phyloP scores from a whole-genome alignment of 371 early-diverging fungal species.

The Rhizopus delemar region DNA sequence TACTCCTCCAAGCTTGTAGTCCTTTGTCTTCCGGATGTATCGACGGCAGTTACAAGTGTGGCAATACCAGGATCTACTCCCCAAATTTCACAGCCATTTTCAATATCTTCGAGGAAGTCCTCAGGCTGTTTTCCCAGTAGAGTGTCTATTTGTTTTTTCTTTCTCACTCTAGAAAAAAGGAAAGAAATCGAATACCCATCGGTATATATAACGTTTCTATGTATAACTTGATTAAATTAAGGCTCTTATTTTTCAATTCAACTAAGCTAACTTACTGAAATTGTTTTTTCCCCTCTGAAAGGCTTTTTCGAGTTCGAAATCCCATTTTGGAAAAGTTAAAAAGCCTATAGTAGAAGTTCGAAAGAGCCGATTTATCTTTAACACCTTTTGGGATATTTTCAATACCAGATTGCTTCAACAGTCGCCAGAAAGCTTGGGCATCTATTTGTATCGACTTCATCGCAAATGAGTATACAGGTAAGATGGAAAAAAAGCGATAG shows the following conservation, averaged over 20 bases:
- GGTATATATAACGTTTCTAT: not conserved
- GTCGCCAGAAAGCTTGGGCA: constrained; percentile 3
- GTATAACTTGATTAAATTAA: constrained; percentile 1
- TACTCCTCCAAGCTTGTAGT: not conserved
- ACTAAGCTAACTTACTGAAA: not conserved
- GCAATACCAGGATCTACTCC: constrained; percentile 1
- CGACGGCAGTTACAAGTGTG: not conserved
- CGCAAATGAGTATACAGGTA: not conserved
- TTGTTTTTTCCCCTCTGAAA: not conserved
- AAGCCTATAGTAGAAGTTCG: constrained; percentile 1
- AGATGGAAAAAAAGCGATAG: constrained; percentile 1
- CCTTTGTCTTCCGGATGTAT: not conserved
- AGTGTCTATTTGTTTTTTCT: not conserved
- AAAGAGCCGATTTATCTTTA: not conserved
- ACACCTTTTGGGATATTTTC: not conserved
- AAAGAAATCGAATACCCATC: constrained; percentile 5
- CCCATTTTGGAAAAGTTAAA: constrained; percentile 5
- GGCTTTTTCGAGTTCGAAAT: constrained; percentile 1
- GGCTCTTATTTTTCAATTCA: not conserved
- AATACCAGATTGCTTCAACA: not conserved
- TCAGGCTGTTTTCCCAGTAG: not conserved
- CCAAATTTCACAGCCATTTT: not conserved
- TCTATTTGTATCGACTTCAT: constrained; percentile 3
- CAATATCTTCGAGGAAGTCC: not conserved
- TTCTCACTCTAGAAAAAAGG: constrained; percentile 1